These are phyloP conservation scores for Colletotrichum filicis DNA, from an alignment of 2,329 filamentous ascomycete species.

Conservation along the genomic window DNA sequence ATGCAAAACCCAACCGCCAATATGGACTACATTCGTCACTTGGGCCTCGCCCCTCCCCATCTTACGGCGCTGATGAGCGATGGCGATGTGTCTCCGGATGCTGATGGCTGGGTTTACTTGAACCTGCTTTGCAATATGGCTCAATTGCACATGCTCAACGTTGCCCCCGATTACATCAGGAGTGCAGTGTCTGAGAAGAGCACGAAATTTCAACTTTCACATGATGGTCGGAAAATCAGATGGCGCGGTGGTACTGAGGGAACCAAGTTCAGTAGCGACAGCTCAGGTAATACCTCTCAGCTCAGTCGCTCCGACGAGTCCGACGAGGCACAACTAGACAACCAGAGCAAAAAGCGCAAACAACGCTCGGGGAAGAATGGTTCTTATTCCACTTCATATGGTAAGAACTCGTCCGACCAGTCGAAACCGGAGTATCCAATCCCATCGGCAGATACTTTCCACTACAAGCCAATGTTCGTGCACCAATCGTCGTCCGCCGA, in stretches of 20 bases:
- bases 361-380: conserved; percentile 35
- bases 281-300: conserved; percentile 60
- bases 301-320: conserved; percentile 62
- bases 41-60: conserved; percentile 73
- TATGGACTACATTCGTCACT: conserved; percentile 80
- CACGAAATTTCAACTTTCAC: conserved; percentile 80
- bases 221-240: conserved; percentile 81
- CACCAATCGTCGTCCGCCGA: conserved; percentile 60
- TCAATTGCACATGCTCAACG: conserved; percentile 86
- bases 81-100: conserved; percentile 66
- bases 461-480: conserved; percentile 73
- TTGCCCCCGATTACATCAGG: conserved; percentile 81
- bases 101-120: conserved; percentile 84
- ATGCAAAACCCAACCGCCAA: conserved; percentile 81
- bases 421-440: conserved; percentile 53
- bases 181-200: conserved; percentile 77
- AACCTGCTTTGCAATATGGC: conserved; percentile 85
- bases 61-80: conserved; percentile 40
- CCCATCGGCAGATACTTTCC: conserved; percentile 61
- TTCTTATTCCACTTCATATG: conserved; percentile 46
- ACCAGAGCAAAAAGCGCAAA: conserved; percentile 58
- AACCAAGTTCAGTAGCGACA: conserved; percentile 74
- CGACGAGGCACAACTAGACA: conserved; percentile 53
- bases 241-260: conserved; percentile 79
- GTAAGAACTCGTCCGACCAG: conserved; percentile 43